Conservation (phyloP, 257 asterid species). For the Solanum peruvianum region DNA sequence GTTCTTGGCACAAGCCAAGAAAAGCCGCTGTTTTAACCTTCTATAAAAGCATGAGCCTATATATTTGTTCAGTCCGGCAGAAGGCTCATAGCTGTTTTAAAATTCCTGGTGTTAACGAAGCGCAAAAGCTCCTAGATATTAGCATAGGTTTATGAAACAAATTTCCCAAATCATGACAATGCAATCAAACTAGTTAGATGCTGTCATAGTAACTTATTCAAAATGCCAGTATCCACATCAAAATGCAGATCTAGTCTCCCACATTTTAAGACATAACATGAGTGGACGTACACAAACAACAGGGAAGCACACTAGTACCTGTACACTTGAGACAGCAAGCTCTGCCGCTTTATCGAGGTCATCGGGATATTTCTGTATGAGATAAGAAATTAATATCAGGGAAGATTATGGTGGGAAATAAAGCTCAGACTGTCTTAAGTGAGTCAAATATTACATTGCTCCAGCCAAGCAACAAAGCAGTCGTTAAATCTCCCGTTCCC, state of each 20-base stretch:
- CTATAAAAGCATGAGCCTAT: neutral
- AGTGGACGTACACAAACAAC: neutral
- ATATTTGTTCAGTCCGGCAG: neutral
- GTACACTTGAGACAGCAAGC: slow-evolving; percentile 93
- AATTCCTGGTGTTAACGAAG: neutral
- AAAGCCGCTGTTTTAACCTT: neutral
- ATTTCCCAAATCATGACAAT: neutral
- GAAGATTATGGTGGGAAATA: neutral
- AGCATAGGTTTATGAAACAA: neutral
- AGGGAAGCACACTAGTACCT: slow-evolving; percentile 31
- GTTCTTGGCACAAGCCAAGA: neutral
- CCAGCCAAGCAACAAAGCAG: slow-evolving; percentile 95
- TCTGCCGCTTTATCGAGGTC: slow-evolving; percentile 89
- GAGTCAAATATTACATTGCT: slow-evolving; percentile 59
- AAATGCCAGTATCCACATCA: neutral
- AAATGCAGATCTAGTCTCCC: neutral
- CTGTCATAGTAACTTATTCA: neutral
- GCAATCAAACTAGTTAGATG: neutral
- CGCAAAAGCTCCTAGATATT: neutral
- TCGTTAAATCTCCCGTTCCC: slow-evolving; percentile 96
- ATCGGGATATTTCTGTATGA: slow-evolving; percentile 72
- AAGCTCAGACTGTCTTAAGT: slow-evolving; percentile 1
- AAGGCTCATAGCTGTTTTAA: neutral
- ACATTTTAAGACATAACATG: neutral
- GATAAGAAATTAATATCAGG: slow-evolving; percentile 7